A percentile compares a stretch with the other conserved stretches of the same genome.
Evolutionary conservation across 805 yeast genomes (phyloP).

Genomic region (Candida easanensis): DNA sequence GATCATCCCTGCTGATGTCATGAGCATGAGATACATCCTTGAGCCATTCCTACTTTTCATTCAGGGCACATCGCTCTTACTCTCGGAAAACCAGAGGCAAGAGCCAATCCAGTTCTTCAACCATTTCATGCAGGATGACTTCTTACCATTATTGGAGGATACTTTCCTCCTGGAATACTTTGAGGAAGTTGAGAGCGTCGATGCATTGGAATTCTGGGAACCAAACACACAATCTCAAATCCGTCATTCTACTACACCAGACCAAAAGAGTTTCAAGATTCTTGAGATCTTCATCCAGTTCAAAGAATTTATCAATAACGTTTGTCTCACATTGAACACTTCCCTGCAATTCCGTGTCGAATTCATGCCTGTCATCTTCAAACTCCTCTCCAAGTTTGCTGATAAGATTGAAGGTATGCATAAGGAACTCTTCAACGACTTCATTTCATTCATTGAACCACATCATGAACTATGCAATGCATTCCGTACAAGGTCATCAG

Average conservation of each 20-base stretch:
- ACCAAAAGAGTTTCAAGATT: neutral
- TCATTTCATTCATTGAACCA: slow-evolving; percentile 23
- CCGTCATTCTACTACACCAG: neutral
- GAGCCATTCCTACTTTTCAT: slow-evolving; percentile 71
- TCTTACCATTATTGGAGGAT: slow-evolving; percentile 60
- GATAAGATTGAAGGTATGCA: slow-evolving; percentile 24
- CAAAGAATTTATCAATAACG: slow-evolving; percentile 20
- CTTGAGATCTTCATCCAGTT: slow-evolving; percentile 23
- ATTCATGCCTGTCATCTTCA: slow-evolving; percentile 23
- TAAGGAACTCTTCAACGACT: slow-evolving; percentile 24
- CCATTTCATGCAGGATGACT: slow-evolving; percentile 60
- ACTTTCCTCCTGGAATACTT: slow-evolving; percentile 53
- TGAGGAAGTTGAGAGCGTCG: slow-evolving; percentile 38
- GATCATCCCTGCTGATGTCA: slow-evolving; percentile 65
- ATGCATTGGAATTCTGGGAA: slow-evolving; percentile 34
- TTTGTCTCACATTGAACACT: slow-evolving; percentile 25
- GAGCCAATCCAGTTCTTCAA: slow-evolving; percentile 49
- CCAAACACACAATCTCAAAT: slow-evolving; percentile 6
- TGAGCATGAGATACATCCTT: slow-evolving; percentile 75
- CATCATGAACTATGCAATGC: slow-evolving; percentile 19
- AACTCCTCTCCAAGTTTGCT: slow-evolving; percentile 21
- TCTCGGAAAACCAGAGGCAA: slow-evolving; percentile 29
- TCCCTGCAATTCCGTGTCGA: slow-evolving; percentile 28
- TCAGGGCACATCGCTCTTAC: slow-evolving; percentile 49
- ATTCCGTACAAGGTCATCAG: slow-evolving; percentile 4